A percentile compares a stretch with the other conserved stretches of the same genome.
These are phyloP conservation scores for Immersiporthe knoxdaviesiana DNA, from an alignment of 2,329 filamentous ascomycete species.

Conservation along the genomic window DNA sequence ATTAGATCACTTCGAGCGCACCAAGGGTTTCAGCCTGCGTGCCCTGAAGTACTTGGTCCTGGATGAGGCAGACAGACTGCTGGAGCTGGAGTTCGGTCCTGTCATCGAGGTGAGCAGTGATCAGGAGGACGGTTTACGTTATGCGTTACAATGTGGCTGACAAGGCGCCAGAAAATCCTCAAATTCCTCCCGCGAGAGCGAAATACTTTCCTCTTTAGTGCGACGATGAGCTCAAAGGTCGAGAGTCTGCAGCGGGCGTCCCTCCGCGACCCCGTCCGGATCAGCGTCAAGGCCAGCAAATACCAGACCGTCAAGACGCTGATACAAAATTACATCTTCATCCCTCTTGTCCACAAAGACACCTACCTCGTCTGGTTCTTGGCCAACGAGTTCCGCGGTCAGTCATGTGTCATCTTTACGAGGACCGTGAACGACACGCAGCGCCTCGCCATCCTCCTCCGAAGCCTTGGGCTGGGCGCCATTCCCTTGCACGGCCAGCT, in stretches of 20 bases:
- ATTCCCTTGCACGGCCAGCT: conserved; percentile 94
- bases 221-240: conserved; percentile 92
- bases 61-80: conserved; percentile 89
- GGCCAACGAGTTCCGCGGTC: conserved; percentile 78
- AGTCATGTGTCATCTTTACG: conserved; percentile 87
- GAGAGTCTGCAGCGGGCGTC: conserved; percentile 90
- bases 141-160: neutral
- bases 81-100: conserved; percentile 86
- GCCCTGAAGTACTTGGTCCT: conserved; percentile 87
- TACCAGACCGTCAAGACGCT: conserved; percentile 92
- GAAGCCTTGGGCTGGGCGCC: conserved; percentile 83
- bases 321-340: conserved; percentile 83
- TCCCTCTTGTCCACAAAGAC: conserved; percentile 87
- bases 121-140: conserved; percentile 42
- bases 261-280: conserved; percentile 79
- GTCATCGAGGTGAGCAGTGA: conserved; percentile 79
- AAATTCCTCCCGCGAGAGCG: conserved; percentile 81
- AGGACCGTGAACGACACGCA: conserved; percentile 91
- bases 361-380: conserved; percentile 84
- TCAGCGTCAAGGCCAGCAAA: conserved; percentile 80
- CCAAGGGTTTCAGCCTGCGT: conserved; percentile 88
- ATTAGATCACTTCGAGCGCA: conserved; percentile 93
- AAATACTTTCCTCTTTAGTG: conserved; percentile 87
- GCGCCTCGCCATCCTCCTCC: conserved; percentile 79
- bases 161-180: conserved; percentile 70